Evolutionary conservation across 176 grass and related monocot genomes (phyloP), one percentile per base, ranked within the genome.

Genomic region (Musa beccarii): DNA sequence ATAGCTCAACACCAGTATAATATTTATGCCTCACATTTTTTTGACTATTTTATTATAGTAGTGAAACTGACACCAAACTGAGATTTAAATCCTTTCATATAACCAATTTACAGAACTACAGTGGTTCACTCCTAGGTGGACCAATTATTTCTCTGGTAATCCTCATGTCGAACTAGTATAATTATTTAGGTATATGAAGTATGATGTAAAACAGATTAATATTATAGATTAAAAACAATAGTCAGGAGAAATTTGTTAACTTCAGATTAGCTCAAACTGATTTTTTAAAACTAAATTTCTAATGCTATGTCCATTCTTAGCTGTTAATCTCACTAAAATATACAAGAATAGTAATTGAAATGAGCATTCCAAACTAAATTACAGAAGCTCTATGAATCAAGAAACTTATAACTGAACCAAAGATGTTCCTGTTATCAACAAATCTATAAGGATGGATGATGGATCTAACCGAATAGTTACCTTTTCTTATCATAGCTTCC

Each of bases 401-500:
- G 34, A 43, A 43, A 43, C 34, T 43, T 43, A 26, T 9, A 73
- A 26, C 10, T 22, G 10, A 73, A 73, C 19, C 52, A 57, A 34
- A 75, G 10, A 24, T 53, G 59, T 1, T 16, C 1, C 14, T 28
- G 28, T 23, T 65, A 77, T 10, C 2, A 66, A 77, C 34, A 43
- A 49, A 51, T 15, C 7, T 65, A 13, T 25, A 77, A 43, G 15
- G 29, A 72, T 23, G 34, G 23, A 6, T 43, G 34, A 43, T 43
- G 34, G 34, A 43, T 43, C 22, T 55, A 52, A 65, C 49, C 6
- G 73, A 54, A 51, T 63, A 43, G 75, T 76, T 88, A 76, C 94
- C 85, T 97, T 89, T 87, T 80, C 76, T 84, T 90, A 79, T 97
- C 88, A 26, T 85, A 62, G 80, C 75, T 93, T 73, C 90, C 94